Base-by-base conservation (phyloP, 345 rosid species). In the Populus ilicifolia region DNA sequence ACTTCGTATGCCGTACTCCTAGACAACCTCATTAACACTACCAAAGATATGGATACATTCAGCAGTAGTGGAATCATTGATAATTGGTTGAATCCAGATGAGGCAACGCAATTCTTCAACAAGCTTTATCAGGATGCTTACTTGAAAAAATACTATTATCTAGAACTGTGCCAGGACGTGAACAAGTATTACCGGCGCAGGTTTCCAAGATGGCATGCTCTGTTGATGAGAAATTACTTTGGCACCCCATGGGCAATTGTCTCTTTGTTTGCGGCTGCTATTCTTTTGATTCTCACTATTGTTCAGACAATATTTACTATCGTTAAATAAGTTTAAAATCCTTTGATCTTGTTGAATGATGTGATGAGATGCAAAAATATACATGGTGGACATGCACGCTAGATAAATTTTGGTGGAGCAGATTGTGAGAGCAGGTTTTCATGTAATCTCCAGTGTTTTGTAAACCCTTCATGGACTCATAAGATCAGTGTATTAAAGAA, bases 31-130 rank as follows among this genome's bases (percentile, higher is more conserved):
- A 71, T 75, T 2, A 66, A 80, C 67, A 75, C 56, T 6, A 23
- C 66, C 25, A 71, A 36, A 29, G 79, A 80, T 18, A 48, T 75
- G 70, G 79, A 74, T 35, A n/a, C 62, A 25, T 27, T 80, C 64
- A 50, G 27, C 23, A 20, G 50, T 18, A 54, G 30, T 20, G 46
- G 46, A n/a, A 69, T 80, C 6, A 17, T 70, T 5, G 43, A 27
- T 21, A 80, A 80, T 5, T 75, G 79, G 79, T 39, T 74, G 71
- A 64, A 70, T 23, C 78, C 78, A 17, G 78, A 75, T 14, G 71
- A 63, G 6, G 82, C 82, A 23, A 70, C 48, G 46, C 50, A 78
- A 54, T 75, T 82, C 67, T 78, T 82, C 43, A 74, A 78, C 65
- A 52, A 43, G 52, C 73, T 82, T 2, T 82, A 74, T 36, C 68